These are phyloP conservation scores for Zelonia costaricensis DNA, from an alignment of 208 protist species.

Conservation along the genomic window DNA sequence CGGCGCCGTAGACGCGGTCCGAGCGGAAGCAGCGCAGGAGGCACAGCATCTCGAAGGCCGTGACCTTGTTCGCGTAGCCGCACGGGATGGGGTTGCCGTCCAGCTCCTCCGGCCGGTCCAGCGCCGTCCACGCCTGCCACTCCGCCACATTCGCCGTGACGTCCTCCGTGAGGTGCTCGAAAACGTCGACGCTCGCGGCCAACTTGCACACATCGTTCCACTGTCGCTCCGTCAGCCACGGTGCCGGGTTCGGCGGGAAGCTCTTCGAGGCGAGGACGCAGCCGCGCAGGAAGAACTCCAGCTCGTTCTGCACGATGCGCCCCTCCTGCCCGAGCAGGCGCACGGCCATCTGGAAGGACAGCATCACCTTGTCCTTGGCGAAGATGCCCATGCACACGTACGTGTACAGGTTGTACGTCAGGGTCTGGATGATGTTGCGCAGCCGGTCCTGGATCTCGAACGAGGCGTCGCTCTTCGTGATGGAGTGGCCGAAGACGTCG, in stretches of 20 bases:
- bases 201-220: conserved; percentile 97
- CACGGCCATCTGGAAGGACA: conserved; percentile 97
- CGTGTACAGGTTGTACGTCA: conserved; percentile 98
- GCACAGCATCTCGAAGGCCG: conserved; percentile 93
- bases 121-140: conserved; percentile 93
- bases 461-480: conserved; percentile 92
- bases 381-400: conserved; percentile 99
- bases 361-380: conserved; percentile 98
- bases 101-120: conserved; percentile 93
- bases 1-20: conserved; percentile 96
- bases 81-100: conserved; percentile 64
- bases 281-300: conserved; percentile 99
- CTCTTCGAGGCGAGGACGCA: conserved; percentile 95
- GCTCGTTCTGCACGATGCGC: conserved; percentile 78
- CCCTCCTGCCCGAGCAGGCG: conserved; percentile 93
- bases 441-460: conserved; percentile 95
- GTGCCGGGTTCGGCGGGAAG: conserved; percentile 78
- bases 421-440: conserved; percentile 96
- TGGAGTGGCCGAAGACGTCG: conserved; percentile 97
- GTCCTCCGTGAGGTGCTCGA: conserved; percentile 75
- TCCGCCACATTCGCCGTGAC: conserved; percentile 75
- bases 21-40: conserved; percentile 97
- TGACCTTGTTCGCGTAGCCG: conserved; percentile 74
- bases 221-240: conserved; percentile 95
- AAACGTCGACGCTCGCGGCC: conserved; percentile 62